Evolutionary conservation across 257 asterid genomes (phyloP), one percentile per base, ranked within the genome.

Genomic region (Solanum rostratum): DNA sequence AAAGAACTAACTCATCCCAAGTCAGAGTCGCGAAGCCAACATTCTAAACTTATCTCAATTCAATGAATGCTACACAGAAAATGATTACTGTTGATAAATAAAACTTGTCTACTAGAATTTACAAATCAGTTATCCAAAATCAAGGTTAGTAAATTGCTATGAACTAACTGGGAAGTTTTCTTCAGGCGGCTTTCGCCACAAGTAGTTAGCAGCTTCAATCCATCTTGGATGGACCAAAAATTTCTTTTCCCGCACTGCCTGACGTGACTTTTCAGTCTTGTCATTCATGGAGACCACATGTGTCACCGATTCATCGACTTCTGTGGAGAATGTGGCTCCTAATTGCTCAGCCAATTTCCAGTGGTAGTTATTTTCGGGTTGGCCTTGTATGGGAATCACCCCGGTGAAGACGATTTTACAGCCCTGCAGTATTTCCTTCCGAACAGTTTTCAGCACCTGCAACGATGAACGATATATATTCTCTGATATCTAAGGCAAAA

Each of bases 261-360:
- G 89, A 12, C 85, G 93, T 11, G 98, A 92, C 84, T 92, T 91
- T 33, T 91, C 92, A 10, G 97, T 92, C 80, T 96, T 94, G 7
- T 90, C 85, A 63, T 93, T 95, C 85, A 84, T 37, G 18, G 98
- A 93, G 52, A 95, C 93, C 22, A 93, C 96, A 3, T 95, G 98
- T 13, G 98, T 95, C n/a, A 92, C 92, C 7, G 93, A 79, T 4
- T 90, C 79, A 43, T 92, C 95, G 5, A 87, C 62, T 83, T 95
- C 93, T 7, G 83, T 84, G 49, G 90, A 50, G 85, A 97, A 92
- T 2, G 85, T 89, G 4, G 98, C 98, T 89, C 98, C 98, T 53
- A 95, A 89, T 57, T 90, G 89, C 84, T 90, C 95, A 0, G 96
- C 96, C 91, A 92, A 87, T 87, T 88, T 92, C 98, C 98, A 94